Evolutionary conservation across 1,139 yeast species (phyloP).

Genomic region (Nakaseomyces delphensis): DNA sequence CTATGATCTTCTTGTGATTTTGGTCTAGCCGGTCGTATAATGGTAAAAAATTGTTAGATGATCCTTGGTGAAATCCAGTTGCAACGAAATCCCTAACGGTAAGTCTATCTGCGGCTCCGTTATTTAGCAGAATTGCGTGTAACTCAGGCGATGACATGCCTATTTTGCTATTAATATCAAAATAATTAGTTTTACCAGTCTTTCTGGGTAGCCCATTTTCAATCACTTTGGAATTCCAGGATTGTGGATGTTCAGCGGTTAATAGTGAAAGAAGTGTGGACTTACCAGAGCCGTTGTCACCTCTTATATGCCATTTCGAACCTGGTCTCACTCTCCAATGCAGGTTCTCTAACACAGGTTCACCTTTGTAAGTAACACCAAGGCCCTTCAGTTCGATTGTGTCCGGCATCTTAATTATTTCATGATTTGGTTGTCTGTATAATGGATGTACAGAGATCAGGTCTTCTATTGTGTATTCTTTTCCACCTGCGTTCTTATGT

Average conservation of each 20-base stretch:
- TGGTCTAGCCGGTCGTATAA: slow-evolving; percentile 34
- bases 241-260: slow-evolving; percentile 94
- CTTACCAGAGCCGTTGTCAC: slow-evolving; percentile 89
- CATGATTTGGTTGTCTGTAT: slow-evolving; percentile 16
- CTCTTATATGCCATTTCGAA: slow-evolving; percentile 81
- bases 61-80: slow-evolving; percentile 71
- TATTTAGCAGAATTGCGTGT: slow-evolving; percentile 69
- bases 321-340: slow-evolving; percentile 62
- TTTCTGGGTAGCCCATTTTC: slow-evolving; percentile 61
- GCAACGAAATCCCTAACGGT: slow-evolving; percentile 52
- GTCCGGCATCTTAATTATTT: slow-evolving; percentile 25
- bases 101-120: slow-evolving; percentile 27
- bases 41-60: slow-evolving; percentile 37
- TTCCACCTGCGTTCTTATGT: slow-evolving; percentile 3
- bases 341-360: slow-evolving; percentile 50
- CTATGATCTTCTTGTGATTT: slow-evolving; percentile 34
- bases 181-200: slow-evolving; percentile 70
- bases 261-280: slow-evolving; percentile 75
- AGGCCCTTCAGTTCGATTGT: slow-evolving; percentile 56
- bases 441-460: slow-evolving; percentile 22
- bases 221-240: slow-evolving; percentile 69
- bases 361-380: slow-evolving; percentile 56
- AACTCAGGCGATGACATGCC: slow-evolving; percentile 91
- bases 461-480: slow-evolving; percentile 14
- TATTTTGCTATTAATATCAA: slow-evolving; percentile 67